These are phyloP conservation scores for Saprolegnia diclina DNA, from an alignment of 352 stramenopile genomes.

Conservation along the genomic window DNA sequence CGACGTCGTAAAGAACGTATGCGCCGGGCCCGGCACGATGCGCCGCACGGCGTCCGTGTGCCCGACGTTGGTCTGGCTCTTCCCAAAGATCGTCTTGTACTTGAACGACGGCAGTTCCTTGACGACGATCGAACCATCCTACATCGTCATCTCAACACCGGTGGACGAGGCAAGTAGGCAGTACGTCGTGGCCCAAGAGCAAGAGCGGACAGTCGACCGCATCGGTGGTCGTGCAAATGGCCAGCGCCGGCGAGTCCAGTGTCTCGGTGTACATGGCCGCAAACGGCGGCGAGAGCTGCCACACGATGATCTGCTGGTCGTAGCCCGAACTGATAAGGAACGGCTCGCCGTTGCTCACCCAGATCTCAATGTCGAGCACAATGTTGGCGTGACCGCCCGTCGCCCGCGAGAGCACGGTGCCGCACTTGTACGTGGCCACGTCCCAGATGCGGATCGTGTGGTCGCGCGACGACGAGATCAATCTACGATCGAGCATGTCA, in stretches of 20 bases:
- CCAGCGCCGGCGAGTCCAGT: conserved; percentile 64
- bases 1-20: conserved; percentile 76
- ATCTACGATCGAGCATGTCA: conserved; percentile 26
- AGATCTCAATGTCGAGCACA: conserved; percentile 84
- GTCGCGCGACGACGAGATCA: conserved; percentile 50
- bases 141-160: background rate
- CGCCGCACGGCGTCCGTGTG: conserved; percentile 73
- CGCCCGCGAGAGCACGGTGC: conserved; percentile 53
- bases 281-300: conserved; percentile 69
- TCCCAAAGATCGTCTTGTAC: conserved; percentile 71
- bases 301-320: conserved; percentile 80
- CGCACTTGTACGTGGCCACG: conserved; percentile 71
- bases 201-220: conserved; percentile 57
- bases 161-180: conserved; percentile 20
- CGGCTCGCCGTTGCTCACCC: conserved; percentile 78
- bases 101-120: conserved; percentile 80
- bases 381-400: conserved; percentile 69
- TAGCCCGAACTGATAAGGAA: conserved; percentile 80
- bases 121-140: conserved; percentile 74
- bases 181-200: conserved; percentile 65
- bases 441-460: conserved; percentile 61
- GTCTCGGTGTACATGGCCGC: conserved; percentile 78
- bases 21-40: conserved; percentile 61
- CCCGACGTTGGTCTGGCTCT: conserved; percentile 48
- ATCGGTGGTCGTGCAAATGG: conserved; percentile 70